A percentile compares a stretch with the other conserved stretches of the same genome.
Conservation (phyloP, 805 yeast species). For the Candida boidinii region DNA sequence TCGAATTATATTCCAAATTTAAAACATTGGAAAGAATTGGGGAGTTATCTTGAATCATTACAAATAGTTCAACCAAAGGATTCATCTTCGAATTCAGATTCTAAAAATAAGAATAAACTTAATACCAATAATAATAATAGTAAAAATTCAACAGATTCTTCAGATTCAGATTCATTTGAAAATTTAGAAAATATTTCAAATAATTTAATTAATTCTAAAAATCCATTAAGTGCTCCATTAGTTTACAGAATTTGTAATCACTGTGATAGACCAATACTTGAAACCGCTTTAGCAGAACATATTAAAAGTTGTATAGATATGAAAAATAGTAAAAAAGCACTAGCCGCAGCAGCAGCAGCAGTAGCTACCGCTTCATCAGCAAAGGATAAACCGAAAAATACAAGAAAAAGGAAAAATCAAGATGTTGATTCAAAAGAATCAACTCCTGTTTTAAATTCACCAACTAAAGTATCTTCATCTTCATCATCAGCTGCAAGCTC, state of each 20-base stretch:
- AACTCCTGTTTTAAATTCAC: constrained; percentile 6
- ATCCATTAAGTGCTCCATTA: constrained; percentile 30
- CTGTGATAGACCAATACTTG: constrained; percentile 38
- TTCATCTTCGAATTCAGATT: not conserved
- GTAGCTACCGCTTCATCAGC: not conserved
- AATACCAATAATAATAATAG: too few species aligned
- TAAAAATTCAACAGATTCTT: constrained; percentile 1
- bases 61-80: constrained; percentile 14
- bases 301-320: constrained; percentile 27
- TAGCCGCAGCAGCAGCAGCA: constrained; percentile 2
- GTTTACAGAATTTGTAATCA: constrained; percentile 38
- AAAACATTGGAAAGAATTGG: constrained; percentile 28
- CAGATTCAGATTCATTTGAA: not conserved
- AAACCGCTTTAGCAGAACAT: constrained; percentile 28
- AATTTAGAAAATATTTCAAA: too few species aligned
- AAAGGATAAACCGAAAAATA: too few species aligned
- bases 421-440: constrained; percentile 7
- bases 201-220: constrained; percentile 12
- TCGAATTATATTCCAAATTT: constrained; percentile 8
- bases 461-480: too few species aligned
- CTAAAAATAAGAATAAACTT: not conserved
- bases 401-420: constrained; percentile 6
- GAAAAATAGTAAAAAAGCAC: constrained; percentile 19
- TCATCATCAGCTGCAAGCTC: too few species aligned
- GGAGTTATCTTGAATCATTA: constrained; percentile 23